Percentiles rank a stretch among this genome's conserved stretches.
Evolutionary conservation across 768 basidiomycete genomes (phyloP).

Genomic region (Termitomyces sp.): DNA sequence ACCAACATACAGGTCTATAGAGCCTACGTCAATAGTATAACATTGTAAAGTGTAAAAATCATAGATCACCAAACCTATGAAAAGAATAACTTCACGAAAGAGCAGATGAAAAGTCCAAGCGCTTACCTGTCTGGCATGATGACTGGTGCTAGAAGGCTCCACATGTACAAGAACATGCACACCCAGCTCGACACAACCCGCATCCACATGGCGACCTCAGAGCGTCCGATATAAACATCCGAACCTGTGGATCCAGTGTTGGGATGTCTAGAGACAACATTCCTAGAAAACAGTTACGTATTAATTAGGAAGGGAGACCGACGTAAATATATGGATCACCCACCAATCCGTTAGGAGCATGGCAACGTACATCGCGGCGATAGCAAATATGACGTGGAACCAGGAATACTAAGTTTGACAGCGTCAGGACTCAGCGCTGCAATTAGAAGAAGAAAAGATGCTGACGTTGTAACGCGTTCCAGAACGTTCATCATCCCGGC

Average conservation of each 20-base stretch:
- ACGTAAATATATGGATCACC: conserved; percentile 21
- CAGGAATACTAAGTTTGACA: conserved; percentile 72
- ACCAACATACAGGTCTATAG: neutral
- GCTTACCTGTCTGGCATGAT: conserved; percentile 85
- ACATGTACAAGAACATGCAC: conserved; percentile 78
- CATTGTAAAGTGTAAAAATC: neutral
- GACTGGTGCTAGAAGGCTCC: conserved; percentile 86
- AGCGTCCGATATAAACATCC: conserved; percentile 90
- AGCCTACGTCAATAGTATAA: neutral
- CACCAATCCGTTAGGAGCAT: conserved; percentile 97
- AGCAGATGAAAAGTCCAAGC: neutral
- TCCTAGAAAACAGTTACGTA: conserved; percentile 38
- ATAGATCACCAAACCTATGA: conserved; percentile 19
- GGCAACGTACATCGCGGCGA: conserved; percentile 96
- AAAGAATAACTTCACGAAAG: neutral
- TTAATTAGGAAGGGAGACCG: neutral
- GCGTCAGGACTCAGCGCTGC: neutral
- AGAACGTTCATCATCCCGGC: conserved; percentile 85
- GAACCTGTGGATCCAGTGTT: conserved; percentile 43
- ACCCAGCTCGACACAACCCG: conserved; percentile 94
- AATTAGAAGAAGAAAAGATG: conserved; percentile 2
- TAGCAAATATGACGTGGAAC: conserved; percentile 97
- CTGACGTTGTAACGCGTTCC: conserved; percentile 93
- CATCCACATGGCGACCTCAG: conserved; percentile 99
- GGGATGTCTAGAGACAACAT: conserved; percentile 59